These are phyloP conservation scores for Neurospora tetrasperma DNA, from an alignment of 495 filamentous ascomycete species.

Conservation along the genomic window DNA sequence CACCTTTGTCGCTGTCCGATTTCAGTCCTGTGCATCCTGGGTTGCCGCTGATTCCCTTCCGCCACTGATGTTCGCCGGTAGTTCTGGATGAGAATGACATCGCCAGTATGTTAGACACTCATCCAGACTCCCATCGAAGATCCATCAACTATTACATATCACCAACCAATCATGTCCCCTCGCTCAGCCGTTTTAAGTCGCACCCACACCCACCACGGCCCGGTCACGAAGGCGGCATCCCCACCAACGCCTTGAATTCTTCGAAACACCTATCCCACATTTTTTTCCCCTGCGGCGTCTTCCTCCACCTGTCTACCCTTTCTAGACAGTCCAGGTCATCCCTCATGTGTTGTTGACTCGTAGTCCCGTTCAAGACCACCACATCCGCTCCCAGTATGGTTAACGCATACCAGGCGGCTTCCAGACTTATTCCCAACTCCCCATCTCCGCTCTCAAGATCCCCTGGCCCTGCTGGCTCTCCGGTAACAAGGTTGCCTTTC, in stretches of 20 bases:
- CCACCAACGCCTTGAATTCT: constrained; percentile 31
- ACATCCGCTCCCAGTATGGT: constrained; percentile 49
- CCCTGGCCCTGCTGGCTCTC: neutral
- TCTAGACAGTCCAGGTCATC: constrained; percentile 50
- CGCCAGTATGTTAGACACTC: neutral
- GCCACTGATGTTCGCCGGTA: neutral
- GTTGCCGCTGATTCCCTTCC: neutral
- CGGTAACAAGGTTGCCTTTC: neutral
- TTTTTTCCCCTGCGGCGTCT: constrained; percentile 26
- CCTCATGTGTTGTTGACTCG: constrained; percentile 49
- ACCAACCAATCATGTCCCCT: neutral
- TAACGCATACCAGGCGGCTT: constrained; percentile 56
- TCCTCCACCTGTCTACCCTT: constrained; percentile 38
- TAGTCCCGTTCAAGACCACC: constrained; percentile 62
- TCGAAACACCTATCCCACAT: constrained; percentile 36
- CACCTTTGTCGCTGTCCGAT: neutral
- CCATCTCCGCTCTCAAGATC: neutral
- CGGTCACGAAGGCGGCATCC: constrained; percentile 4
- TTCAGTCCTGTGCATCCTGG: neutral
- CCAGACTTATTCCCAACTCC: constrained; percentile 30
- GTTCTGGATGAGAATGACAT: neutral
- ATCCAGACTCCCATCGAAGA: neutral
- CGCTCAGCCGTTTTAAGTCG: neutral
- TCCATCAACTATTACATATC: neutral
- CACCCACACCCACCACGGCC: neutral